Conservation (phyloP, 1,284 basidiomycete species). For the Cutaneotrichosporon mucoides region DNA sequence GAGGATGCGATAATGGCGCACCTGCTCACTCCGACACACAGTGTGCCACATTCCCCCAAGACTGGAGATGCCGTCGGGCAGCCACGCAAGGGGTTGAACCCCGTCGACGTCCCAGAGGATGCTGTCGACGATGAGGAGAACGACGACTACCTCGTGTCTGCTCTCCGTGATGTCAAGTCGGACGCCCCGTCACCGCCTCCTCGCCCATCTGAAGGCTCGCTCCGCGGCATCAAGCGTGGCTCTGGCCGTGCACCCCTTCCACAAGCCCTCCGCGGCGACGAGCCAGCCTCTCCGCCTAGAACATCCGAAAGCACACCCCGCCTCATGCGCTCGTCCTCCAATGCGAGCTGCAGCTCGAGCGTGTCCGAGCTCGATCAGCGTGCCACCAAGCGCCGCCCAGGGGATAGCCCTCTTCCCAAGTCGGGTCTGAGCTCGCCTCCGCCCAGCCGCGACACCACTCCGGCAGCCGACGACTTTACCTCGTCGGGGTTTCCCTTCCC, state of each 20-base stretch:
- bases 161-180: slow-evolving; percentile 2
- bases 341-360: slow-evolving; percentile 17
- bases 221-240: slow-evolving; percentile 25
- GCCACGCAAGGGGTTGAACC: slow-evolving; percentile 31
- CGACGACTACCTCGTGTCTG: background rate
- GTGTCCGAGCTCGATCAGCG: slow-evolving; percentile 21
- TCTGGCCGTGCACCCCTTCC: slow-evolving; percentile 16
- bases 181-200: background rate
- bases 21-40: slow-evolving; percentile 2
- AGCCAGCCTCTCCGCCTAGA: background rate
- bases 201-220: background rate
- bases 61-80: slow-evolving; percentile 40
- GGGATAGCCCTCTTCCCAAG: slow-evolving; percentile 11
- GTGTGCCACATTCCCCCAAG: slow-evolving; percentile 9
- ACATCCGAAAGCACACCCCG: background rate
- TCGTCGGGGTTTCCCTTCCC: slow-evolving; percentile 1
- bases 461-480: background rate
- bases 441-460: slow-evolving; percentile 22
- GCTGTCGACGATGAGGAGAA: background rate
- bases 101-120: background rate
- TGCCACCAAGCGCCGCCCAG: slow-evolving; percentile 16
- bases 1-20: background rate
- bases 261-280: background rate
- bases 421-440: slow-evolving; percentile 26
- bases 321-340: slow-evolving; percentile 15